Evolutionary conservation across 768 basidiomycete genomes (phyloP), one percentile per base, ranked within the genome.

Genomic region (Mycena rosella): DNA sequence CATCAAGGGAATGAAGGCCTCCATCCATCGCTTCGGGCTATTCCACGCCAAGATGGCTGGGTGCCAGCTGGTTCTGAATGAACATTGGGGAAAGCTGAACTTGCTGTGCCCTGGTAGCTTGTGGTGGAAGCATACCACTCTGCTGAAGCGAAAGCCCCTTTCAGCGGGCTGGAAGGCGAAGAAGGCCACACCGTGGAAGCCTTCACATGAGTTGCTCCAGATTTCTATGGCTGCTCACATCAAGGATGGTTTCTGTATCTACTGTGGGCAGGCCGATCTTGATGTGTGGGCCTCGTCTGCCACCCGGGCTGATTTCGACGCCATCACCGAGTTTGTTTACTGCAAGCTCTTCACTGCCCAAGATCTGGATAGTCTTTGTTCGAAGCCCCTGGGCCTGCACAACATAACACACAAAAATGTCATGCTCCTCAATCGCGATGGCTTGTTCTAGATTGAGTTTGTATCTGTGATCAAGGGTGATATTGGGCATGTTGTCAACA

Each of bases 71-170:
- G 48, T 74, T 14, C 66, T 67, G 1, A 78, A 78, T 49, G 73
- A 78, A 48, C 68, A 63, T 42, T 78, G 77, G 77, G 77, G 77
- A 18, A 65, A 57, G 17, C 71, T 75, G n/a, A 78, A 78, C 45
- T 36, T 61, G 2, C 58, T 68, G 20, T 67, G 60, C 7, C 73
- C 74, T 2, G 74, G 69, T 6, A 60, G 60, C 36, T 26, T 60
- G 1, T 60, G 60, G 60, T 60, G 60, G 48, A 48, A 60, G 27
- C 47, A 72, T 44, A 49, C 40, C 42, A 26, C 20, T 4, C 55
- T 71, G 5, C 54, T 70, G 18, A 56, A 61, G 22, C 60, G 70
- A 20, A 60, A 60, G n/a, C 44, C 55, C 11, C 60, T 72, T 45
- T 7, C 49, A 7, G 65, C 64, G 3, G 70, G 66, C 4, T 73